Base-by-base conservation (phyloP, 2,329 filamentous ascomycete genomes). In the Colletotrichum liriopes region DNA sequence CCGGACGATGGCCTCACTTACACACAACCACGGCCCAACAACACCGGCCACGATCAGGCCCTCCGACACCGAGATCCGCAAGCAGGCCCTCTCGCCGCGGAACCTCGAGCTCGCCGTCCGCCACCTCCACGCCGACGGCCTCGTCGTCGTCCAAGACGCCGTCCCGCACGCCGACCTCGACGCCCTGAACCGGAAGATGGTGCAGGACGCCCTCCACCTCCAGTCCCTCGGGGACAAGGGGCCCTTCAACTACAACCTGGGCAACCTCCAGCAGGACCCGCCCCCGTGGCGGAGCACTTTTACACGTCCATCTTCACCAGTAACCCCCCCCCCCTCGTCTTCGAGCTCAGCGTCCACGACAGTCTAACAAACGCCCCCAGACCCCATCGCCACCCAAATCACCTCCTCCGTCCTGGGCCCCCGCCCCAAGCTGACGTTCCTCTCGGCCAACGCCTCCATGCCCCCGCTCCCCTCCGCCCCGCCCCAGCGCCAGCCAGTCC, bases 191-290 rank as follows among this genome's bases (percentile, higher is more conserved):
- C 73, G 75, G 56, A 88, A 87, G 74, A 92, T 92, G 90, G 83
- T 89, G 1, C 45, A 87, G 56, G 90, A 92, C 77, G 89, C 90
- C 1, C 82, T 82, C 2, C 76, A 78, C 4, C 81, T 92, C 2
- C 87, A 88, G 68, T 82, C 81, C 0, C 80, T 83, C 41, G 88
- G 88, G 2, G 84, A 90, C 26, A 83, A 88, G 20, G 85, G 86
- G 0, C 88, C 88, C 0, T 92, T 87, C 82, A 92, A 92, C 75
- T 91, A 91, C 77, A 91, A 91, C 76, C 85, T 85, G 59, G 88
- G 87, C 1, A 92, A 91, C 73, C 82, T 91, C 43, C 89, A 92
- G 73, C 90, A 92, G 76, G 89, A 91, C 74, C 83, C 90, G 0
- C 88, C 88, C 84, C 88, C 2, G 84, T 86, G 0, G 79, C 81